Base-by-base conservation (phyloP, 345 rosid genomes). In the Mangifera indica region DNA sequence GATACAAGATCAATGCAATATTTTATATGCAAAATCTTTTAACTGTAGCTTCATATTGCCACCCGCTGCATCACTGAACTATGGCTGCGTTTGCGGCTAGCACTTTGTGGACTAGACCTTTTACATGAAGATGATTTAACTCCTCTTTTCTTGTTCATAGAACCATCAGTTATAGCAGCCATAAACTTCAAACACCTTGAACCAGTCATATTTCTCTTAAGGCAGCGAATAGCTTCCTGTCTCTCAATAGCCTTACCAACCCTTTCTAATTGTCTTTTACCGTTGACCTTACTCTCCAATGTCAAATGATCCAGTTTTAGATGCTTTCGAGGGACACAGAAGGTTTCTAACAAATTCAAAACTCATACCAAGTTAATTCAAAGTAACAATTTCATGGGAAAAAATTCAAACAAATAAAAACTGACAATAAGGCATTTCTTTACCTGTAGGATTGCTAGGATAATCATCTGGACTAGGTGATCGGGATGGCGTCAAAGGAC, bases 381-480 rank as follows among this genome's bases (percentile, higher is more conserved):
- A 54, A 22, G 58, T 13, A n/a, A 7, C 42, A 14, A 29, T 34
- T 42, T 29, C 48, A 42, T 2, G 12, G 11, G 29, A 42, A 60
- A 56, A 59, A 20, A 26, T 59, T 32, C 22, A 25, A 15, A 64
- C 40, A 54, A 54, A 70, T 63, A 56, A 37, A 11, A 63, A 24
- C 3, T 42, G 18, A 34, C 24, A 63, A 22, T 66, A 60, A 12
- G 5, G 17, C 60, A 58, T 66, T 20, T 21, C 53, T 52, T 72
- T 76, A 91, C 96, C 93, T 81, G 86, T 75, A 34, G 63, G 67
- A 63, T 67, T 72, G 24, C 72, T 75, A 69, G 70, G 60, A 74
- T 60, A n/a, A 20, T 15, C 13, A 63, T 72, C 78, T 53, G 81
- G 83, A 71, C 71, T 37, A 17, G 73, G 70, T 59, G 76, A 79